Base-by-base conservation (phyloP, 2,329 filamentous ascomycete genomes). In the Cladosporium colombiae region DNA sequence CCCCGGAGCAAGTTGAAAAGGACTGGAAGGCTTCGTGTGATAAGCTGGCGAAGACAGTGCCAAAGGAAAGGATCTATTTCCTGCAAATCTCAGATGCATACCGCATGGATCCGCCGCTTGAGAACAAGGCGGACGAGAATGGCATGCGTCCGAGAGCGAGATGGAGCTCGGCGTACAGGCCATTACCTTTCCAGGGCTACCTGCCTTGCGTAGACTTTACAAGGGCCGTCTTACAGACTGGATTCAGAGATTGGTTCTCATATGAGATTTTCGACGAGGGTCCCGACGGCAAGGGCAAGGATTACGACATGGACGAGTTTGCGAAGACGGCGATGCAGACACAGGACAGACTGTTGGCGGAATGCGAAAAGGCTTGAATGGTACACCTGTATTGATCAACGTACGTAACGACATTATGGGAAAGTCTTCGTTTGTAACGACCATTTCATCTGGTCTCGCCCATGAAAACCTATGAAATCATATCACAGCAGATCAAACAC, bases 71-170 rank as follows among this genome's bases (percentile, higher is more conserved):
- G 79, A 91, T 93, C 46, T 93, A 86, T 73, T 79, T 93, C 0
- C 75, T 93, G 2, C 91, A 93, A 74, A 88, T 93, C 62, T 89
- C 86, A 3, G 91, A 94, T 74, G 91, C 88, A 0, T 93, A 92
- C 74, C 57, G 52, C 13, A 78, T 71, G 57, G 62, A 81, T 0
- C 78, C 81, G 4, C 87, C 89, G 0, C 73, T 93, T 5, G 76
- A 81, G 25, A 78, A 81, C 4, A 76, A 84, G 53, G 71, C 75
- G 0, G 81, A 85, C 37, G 78, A 84, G 27, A 77, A 79, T 6
- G 88, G 87, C 0, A 71, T 88, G 52, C 77, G 87, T 33, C 87
- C 90, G 0, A 80, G 88, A 37, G 88, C 84, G 0, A 79, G 84
- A 35, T 93, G 91, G 91, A 92, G 89, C 71, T 87, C 90, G 76